A percentile compares a stretch with the other conserved stretches of the same genome.
Conservation (phyloP, 371 early-diverging fungal genomes). For the Rhizopus delemar region DNA sequence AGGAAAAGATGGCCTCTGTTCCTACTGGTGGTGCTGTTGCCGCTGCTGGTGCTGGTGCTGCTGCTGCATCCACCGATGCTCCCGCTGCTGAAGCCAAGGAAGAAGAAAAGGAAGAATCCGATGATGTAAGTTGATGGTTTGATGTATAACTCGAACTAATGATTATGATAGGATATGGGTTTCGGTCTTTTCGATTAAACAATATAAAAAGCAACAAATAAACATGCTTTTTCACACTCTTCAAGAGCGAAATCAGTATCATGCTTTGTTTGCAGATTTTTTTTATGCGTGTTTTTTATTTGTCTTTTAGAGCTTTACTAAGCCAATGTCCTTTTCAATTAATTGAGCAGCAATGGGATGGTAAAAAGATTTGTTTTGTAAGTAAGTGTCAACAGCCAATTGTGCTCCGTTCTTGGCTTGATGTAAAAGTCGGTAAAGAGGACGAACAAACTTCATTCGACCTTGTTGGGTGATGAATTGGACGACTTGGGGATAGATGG, state of each 20-base stretch:
- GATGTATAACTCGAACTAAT: background rate
- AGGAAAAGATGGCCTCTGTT: slow-evolving; percentile 90
- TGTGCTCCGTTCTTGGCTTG: slow-evolving; percentile 67
- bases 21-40: slow-evolving; percentile 88
- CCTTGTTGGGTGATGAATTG: slow-evolving; percentile 86
- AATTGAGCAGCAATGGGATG: slow-evolving; percentile 90
- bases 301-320: background rate
- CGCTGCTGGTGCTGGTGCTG: slow-evolving; percentile 60
- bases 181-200: slow-evolving; percentile 55
- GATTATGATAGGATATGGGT: slow-evolving; percentile 36
- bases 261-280: too few species aligned
- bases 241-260: too few species aligned
- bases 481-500: slow-evolving; percentile 74
- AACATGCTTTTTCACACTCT: background rate
- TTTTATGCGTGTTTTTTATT: background rate
- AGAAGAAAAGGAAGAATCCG: slow-evolving; percentile 85
- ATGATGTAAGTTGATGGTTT: slow-evolving; percentile 53
- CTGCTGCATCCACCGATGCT: slow-evolving; percentile 50
- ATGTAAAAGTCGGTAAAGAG: slow-evolving; percentile 72
- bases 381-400: slow-evolving; percentile 82
- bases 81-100: slow-evolving; percentile 56
- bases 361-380: slow-evolving; percentile 78
- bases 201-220: slow-evolving; percentile 5
- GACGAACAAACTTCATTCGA: slow-evolving; percentile 93
- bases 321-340: slow-evolving; percentile 76